Evolutionary conservation across 495 filamentous ascomycete genomes (phyloP), one percentile per base, ranked within the genome.

Genomic region (Neurospora discreta): DNA sequence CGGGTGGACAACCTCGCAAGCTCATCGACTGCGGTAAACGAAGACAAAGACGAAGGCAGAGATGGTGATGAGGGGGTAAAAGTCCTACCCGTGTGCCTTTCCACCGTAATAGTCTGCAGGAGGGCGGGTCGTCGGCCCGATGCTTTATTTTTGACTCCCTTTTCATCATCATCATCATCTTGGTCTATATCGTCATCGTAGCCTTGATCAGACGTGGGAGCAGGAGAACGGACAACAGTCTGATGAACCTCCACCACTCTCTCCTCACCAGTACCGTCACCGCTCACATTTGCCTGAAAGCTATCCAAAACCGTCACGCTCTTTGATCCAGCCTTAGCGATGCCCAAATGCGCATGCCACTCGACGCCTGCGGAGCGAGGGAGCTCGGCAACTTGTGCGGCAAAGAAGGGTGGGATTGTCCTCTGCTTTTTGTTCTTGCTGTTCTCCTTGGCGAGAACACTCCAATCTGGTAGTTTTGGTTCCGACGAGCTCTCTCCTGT

Each of bases 381-480:
- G 11, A 80, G 70, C 68, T 78, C 77, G 5, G 74, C 73, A 2
- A 81, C 91, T 71, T 95, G 87, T 3, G 89, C 90, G 0, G 89
- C 88, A 75, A 94, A 89, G 72, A 93, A 85, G 3, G 90, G 90
- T 2, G 93, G 90, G 26, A 84, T 70, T 2, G 68, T 33, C 39
- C 60, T 43, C 3, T 67, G 43, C 30, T 52, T 77, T 23, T 70
- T 33, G 1, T 60, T 76, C 26, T 70, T 26, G 3, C 39, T 69
- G n/a, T 69, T 40, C 8, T 76, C 65, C 5, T 36, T 75, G 11
- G 80, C 75, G 4, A 82, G 76, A 3, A 81, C 70, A 40, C 76
- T 76, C 83, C 79, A 82, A 38, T 81, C 78, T 2, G 82, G 82
- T 10, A 83, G 74, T 13, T 40, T 68, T 11, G 74, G 73, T 3